A percentile compares a stretch with the other conserved stretches of the same genome.
Evolutionary conservation across 2,329 filamentous ascomycete species (phyloP).

Genomic region (Colletotrichum cereale): DNA sequence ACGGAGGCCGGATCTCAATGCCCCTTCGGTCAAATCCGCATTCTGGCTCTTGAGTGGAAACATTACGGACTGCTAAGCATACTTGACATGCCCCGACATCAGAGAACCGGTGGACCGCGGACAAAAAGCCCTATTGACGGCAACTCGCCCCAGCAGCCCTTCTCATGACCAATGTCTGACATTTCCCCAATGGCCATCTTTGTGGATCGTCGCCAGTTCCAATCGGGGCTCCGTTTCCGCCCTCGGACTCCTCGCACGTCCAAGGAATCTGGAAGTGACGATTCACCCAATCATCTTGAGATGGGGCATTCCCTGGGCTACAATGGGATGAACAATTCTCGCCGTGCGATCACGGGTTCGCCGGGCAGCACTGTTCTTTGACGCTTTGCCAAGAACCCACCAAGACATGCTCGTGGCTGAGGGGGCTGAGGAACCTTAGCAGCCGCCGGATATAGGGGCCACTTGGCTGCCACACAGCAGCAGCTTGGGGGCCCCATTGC

Average conservation of each 20-base stretch:
- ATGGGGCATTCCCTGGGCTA: background rate
- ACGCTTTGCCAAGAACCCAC: background rate
- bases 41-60: background rate
- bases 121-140: constrained; percentile 1
- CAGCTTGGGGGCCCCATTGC: constrained; percentile 12
- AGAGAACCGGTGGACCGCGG: background rate
- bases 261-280: background rate
- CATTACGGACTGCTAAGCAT: background rate
- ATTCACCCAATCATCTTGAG: background rate
- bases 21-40: background rate
- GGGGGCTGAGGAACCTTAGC: constrained; percentile 16
- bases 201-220: constrained; percentile 9
- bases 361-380: background rate
- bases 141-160: constrained; percentile 10
- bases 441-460: constrained; percentile 28
- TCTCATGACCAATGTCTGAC: constrained; percentile 3
- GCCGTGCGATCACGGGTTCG: background rate
- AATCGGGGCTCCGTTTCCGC: background rate
- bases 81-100: background rate
- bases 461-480: constrained; percentile 8
- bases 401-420: background rate
- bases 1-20: background rate
- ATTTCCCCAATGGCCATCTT: background rate
- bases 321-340: constrained; percentile 6
- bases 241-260: constrained; percentile 10